These are phyloP conservation scores for Pythium vanterpoolii DNA, from an alignment of 352 stramenopile species.

Conservation along the genomic window DNA sequence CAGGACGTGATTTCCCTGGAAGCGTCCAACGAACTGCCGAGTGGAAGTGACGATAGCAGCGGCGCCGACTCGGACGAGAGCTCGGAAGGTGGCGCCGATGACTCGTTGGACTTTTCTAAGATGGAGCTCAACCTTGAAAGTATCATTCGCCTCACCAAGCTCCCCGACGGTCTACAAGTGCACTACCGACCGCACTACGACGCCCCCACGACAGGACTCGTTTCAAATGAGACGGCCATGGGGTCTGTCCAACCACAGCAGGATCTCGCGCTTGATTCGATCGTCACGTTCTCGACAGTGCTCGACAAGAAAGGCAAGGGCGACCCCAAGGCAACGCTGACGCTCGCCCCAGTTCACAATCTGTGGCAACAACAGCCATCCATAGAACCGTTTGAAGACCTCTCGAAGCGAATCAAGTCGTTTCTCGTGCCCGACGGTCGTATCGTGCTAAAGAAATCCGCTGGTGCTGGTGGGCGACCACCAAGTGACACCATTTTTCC, in stretches of 20 bases:
- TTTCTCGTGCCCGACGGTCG: conserved; percentile 70
- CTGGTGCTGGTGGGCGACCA: conserved; percentile 26
- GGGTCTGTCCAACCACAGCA: neutral
- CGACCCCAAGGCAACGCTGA: conserved; percentile 2
- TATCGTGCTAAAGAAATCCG: conserved; percentile 34
- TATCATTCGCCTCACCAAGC: conserved; percentile 79
- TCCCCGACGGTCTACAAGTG: conserved; percentile 76
- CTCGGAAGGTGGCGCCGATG: conserved; percentile 43
- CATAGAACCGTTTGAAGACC: conserved; percentile 39
- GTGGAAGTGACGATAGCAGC: conserved; percentile 29
- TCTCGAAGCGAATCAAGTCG: conserved; percentile 54
- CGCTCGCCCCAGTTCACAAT: neutral
- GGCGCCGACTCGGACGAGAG: conserved; percentile 36
- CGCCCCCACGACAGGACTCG: conserved; percentile 25
- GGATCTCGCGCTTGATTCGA: conserved; percentile 21
- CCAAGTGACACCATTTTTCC: conserved; percentile 61
- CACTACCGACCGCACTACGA: conserved; percentile 80
- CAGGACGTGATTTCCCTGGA: conserved; percentile 3
- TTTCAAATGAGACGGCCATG: neutral
- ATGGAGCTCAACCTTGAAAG: conserved; percentile 76
- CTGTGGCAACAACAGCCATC: neutral
- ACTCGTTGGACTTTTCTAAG: conserved; percentile 39
- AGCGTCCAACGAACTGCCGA: conserved; percentile 14
- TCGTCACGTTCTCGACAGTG: conserved; percentile 64
- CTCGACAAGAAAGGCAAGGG: conserved; percentile 19